phyloP scores from a whole-genome alignment of 495 filamentous ascomycete genomes.

The Penicillium diatomitis region DNA sequence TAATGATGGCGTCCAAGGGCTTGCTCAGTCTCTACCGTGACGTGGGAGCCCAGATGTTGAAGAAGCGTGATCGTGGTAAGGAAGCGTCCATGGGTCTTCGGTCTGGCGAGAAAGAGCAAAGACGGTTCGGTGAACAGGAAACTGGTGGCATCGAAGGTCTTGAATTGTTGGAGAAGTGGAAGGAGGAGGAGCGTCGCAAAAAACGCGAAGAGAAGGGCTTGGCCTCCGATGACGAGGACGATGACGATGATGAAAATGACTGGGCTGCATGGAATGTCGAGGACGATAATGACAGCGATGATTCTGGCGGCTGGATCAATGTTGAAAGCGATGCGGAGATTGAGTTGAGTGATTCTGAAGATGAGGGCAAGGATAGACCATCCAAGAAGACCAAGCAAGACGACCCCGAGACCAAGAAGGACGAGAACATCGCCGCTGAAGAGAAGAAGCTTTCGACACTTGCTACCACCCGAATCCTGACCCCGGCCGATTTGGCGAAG shows the following conservation, averaged over 20 bases:
- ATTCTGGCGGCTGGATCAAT: conserved; percentile 85
- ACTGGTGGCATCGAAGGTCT: conserved; percentile 82
- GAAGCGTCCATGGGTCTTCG: conserved; percentile 78
- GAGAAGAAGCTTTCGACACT: conserved; percentile 49
- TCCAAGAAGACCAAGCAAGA: conserved; percentile 49
- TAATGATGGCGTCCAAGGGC: conserved; percentile 93
- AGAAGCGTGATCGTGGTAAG: conserved; percentile 85
- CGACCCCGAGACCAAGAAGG: conserved; percentile 11
- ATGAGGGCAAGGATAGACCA: conserved; percentile 50
- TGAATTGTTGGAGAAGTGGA: conserved; percentile 86
- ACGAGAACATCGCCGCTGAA: conserved; percentile 15
- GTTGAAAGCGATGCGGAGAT: conserved; percentile 80
- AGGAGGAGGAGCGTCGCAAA: conserved; percentile 73
- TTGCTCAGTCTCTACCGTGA: conserved; percentile 85
- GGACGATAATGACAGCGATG: conserved; percentile 60
- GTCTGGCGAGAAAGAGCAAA: conserved; percentile 57
- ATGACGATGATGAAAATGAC: conserved; percentile 57
- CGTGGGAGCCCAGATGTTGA: conserved; percentile 78
- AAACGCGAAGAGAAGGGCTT: conserved; percentile 59
- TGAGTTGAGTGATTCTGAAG: conserved; percentile 63
- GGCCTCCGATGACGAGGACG: conserved; percentile 43
- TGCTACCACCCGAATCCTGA: conserved; percentile 81
- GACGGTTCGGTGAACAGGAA: conserved; percentile 69
- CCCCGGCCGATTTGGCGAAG: conserved; percentile 85
- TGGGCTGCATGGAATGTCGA: conserved; percentile 83